Evolutionary conservation across 768 basidiomycete species (phyloP).

Genomic region (Suillus tomentosus): DNA sequence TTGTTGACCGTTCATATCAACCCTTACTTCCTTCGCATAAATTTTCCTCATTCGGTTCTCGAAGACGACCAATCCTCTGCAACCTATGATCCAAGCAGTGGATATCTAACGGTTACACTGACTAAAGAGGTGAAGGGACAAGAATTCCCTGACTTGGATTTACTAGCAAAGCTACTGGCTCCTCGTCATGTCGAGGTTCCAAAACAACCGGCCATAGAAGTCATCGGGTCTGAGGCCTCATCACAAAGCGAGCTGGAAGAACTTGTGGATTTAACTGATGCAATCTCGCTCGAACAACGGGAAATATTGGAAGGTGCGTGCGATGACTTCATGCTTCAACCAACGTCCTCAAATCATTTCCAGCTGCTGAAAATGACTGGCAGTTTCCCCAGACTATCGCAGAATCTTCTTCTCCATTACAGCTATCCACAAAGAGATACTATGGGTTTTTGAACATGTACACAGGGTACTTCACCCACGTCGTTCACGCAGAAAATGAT

Average conservation of each 20-base stretch:
- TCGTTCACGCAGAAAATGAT: constrained; percentile 76
- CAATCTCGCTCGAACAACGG: constrained; percentile 50
- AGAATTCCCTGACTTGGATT: constrained; percentile 74
- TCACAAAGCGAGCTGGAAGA: constrained; percentile 37
- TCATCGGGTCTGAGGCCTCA: constrained; percentile 39
- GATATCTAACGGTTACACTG: constrained; percentile 73
- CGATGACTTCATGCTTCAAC: constrained; percentile 9
- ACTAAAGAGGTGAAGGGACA: constrained; percentile 69
- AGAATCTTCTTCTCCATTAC: constrained; percentile 38
- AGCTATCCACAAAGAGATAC: constrained; percentile 44
- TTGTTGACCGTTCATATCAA: constrained; percentile 76
- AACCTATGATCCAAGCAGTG: constrained; percentile 73
- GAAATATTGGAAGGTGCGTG: constrained; percentile 59
- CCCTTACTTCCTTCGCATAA: constrained; percentile 82
- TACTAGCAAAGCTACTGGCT: constrained; percentile 75
- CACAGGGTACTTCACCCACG: constrained; percentile 74
- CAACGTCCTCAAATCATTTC: constrained; percentile 4
- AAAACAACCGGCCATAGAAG: constrained; percentile 54
- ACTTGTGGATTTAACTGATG: constrained; percentile 44
- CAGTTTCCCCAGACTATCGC: constrained; percentile 66
- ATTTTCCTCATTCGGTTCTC: constrained; percentile 65
- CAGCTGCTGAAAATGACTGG: constrained; percentile 83
- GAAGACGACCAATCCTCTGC: constrained; percentile 71
- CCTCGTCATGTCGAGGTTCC: constrained; percentile 50
- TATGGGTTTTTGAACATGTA: constrained; percentile 83